Percentiles rank a stretch among this genome's conserved stretches.
phyloP scores from a whole-genome alignment of 768 basidiomycete species.

The Melanogaster broomeanus region DNA sequence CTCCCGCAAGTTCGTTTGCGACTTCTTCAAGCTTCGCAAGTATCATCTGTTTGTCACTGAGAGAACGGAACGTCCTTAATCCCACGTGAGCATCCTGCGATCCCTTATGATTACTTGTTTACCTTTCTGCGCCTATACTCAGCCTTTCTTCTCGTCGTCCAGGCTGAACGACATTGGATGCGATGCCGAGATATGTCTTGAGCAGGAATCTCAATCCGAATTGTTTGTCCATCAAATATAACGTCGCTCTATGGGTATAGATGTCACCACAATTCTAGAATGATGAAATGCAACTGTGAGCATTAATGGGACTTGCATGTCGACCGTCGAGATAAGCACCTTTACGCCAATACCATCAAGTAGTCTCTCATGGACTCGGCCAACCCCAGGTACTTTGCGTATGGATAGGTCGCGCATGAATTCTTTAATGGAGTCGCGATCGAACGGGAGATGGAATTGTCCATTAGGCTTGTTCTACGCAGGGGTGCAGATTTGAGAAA shows the following conservation, averaged over 20 bases:
- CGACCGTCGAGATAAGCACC: slow-evolving; percentile 32
- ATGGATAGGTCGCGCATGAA: slow-evolving; percentile 87
- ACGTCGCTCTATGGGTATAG: slow-evolving; percentile 65
- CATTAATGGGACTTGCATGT: neutral
- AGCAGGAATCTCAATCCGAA: slow-evolving; percentile 79
- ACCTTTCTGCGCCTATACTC: slow-evolving; percentile 93
- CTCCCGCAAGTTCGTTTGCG: slow-evolving; percentile 76
- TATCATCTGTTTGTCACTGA: slow-evolving; percentile 65
- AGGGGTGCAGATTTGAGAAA: neutral
- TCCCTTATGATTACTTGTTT: neutral
- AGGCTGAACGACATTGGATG: slow-evolving; percentile 79
- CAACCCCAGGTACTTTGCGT: slow-evolving; percentile 87
- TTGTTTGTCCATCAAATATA: slow-evolving; percentile 86
- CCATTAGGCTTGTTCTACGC: slow-evolving; percentile 91
- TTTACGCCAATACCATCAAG: slow-evolving; percentile 87
- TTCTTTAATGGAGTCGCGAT: slow-evolving; percentile 56
- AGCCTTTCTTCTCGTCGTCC: slow-evolving; percentile 80
- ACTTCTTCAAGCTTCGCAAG: slow-evolving; percentile 79
- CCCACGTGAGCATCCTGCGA: neutral
- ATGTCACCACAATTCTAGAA: slow-evolving; percentile 88
- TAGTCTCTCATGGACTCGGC: slow-evolving; percentile 86
- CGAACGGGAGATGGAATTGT: slow-evolving; percentile 77
- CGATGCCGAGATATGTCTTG: slow-evolving; percentile 81
- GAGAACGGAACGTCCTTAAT: slow-evolving; percentile 72
- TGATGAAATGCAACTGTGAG: neutral